Base-by-base conservation (phyloP, 345 rosid genomes). In the Eucalyptus paniculata region DNA sequence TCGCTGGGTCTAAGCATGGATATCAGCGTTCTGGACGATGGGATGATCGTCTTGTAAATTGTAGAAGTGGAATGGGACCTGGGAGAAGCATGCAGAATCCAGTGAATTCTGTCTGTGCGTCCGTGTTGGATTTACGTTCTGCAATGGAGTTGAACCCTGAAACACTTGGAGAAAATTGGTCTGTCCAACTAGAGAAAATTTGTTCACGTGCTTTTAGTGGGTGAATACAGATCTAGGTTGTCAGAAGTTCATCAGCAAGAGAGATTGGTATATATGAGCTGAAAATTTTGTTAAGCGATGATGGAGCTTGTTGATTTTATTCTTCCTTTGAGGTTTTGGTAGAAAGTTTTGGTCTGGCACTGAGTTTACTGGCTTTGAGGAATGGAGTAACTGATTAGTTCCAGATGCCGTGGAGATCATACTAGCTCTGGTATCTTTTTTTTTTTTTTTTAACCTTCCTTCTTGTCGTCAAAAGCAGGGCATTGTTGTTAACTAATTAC, bases 161-260 rank as follows among this genome's bases (percentile, higher is more conserved):
- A 88, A 50, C 94, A 60, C 98, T 97, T 82, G 99, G 99, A 86
- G 94, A 90, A 89, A 94, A 95, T 54, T 96, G 98, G 99, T 81
- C 98, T 11, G 87, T 89, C 50, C 95, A 92, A 86, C 92, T 95
- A 51, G 99, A 97, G 94, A 98, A 93, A 90, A 94, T 97, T 28
- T 92, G 93, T 53, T 92, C 93, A 21, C 24, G 50, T 86, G 45
- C 90, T 89, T 86, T 69, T 42, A n/a, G 62, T 37, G 65, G 88
- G 28, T 72, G 45, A 72, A 72, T 72, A 37, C 65, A 12, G 45
- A 23, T 34, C 67, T 19, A 32, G 88, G 45, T 86, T 32, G 40
- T 34, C 47, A 7, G 88, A 86, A 15, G 30, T 51, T 54, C 30
- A 86, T 86, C 58, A 15, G 26, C 40, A 53, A 23, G 54, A 86